A percentile compares a stretch with the other conserved stretches of the same genome.
These are phyloP conservation scores for Myriosclerotinia curreyana DNA, from an alignment of 2,329 filamentous ascomycete genomes.

Conservation along the genomic window DNA sequence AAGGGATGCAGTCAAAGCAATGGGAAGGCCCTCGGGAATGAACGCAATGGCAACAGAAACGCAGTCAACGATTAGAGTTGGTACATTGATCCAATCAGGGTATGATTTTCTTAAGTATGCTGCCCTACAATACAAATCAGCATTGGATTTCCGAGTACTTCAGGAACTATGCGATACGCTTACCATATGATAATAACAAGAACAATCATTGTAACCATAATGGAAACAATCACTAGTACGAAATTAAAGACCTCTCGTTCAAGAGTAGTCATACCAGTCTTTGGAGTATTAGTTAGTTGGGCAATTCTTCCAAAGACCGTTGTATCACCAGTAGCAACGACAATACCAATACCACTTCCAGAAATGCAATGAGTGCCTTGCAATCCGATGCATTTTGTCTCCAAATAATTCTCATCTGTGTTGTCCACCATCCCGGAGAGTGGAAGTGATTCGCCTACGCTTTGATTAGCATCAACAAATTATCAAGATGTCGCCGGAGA, in stretches of 20 bases:
- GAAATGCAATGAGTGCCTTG: slow-evolving; percentile 73
- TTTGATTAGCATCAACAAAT: not conserved
- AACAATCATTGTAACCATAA: slow-evolving; percentile 63
- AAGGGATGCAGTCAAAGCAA: slow-evolving; percentile 64
- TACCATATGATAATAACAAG: slow-evolving; percentile 51
- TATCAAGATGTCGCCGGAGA: not conserved
- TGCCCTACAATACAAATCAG: slow-evolving; percentile 54
- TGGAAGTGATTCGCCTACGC: slow-evolving; percentile 56
- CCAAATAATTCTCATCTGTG: slow-evolving; percentile 69
- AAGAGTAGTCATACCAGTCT: slow-evolving; percentile 62
- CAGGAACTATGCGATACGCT: not conserved
- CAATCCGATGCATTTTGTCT: slow-evolving; percentile 70
- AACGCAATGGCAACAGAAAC: slow-evolving; percentile 56
- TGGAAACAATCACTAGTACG: slow-evolving; percentile 62
- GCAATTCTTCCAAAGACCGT: slow-evolving; percentile 76
- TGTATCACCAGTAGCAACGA: slow-evolving; percentile 66
- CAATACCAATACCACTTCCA: slow-evolving; percentile 61
- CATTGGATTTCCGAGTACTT: not conserved
- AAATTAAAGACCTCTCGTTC: slow-evolving; percentile 71
- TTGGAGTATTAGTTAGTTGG: slow-evolving; percentile 64
- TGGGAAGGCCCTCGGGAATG: slow-evolving; percentile 69
- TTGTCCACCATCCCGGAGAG: slow-evolving; percentile 59
- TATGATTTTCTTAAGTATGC: slow-evolving; percentile 63
- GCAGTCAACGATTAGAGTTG: slow-evolving; percentile 60
- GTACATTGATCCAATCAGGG: slow-evolving; percentile 67